Percentiles rank a stretch among this genome's conserved stretches.
Conservation (phyloP, 2,329 filamentous ascomycete species). For the Pseudogymnoascus sp. region DNA sequence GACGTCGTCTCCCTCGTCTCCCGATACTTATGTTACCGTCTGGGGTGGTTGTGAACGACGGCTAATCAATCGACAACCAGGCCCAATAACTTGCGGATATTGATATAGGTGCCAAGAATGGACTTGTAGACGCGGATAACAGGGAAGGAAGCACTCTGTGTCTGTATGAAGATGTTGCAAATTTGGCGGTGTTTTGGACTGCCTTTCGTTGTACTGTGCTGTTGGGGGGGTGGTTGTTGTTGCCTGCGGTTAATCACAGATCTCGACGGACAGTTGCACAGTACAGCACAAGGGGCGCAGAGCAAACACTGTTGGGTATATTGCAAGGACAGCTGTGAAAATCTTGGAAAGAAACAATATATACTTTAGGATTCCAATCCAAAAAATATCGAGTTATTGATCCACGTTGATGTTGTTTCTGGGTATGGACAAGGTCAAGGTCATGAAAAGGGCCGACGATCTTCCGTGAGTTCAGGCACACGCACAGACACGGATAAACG, state of each 20-base stretch:
- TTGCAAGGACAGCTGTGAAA: neutral
- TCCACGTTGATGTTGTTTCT: neutral
- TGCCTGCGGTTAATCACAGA: conserved; percentile 2
- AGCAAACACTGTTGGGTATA: neutral
- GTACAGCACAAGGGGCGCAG: neutral
- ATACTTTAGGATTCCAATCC: neutral
- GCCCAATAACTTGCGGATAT: neutral
- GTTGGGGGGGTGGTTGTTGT: neutral
- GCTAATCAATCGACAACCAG: neutral
- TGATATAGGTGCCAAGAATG: neutral
- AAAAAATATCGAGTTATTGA: neutral
- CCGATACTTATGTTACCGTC: neutral
- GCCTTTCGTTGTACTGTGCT: neutral
- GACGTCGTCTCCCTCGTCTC: conserved; percentile 4
- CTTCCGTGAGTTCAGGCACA: neutral
- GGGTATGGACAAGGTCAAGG: neutral
- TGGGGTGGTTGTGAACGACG: neutral
- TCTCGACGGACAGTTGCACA: neutral
- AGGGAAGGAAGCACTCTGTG: neutral
- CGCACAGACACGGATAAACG: neutral
- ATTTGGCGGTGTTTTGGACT: neutral
- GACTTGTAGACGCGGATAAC: neutral
- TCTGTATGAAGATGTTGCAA: neutral
- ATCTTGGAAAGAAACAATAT: neutral
- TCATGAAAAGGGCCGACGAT: neutral